Evolutionary conservation across 352 stramenopile species (phyloP).

Genomic region (Achlya hypogyna): DNA sequence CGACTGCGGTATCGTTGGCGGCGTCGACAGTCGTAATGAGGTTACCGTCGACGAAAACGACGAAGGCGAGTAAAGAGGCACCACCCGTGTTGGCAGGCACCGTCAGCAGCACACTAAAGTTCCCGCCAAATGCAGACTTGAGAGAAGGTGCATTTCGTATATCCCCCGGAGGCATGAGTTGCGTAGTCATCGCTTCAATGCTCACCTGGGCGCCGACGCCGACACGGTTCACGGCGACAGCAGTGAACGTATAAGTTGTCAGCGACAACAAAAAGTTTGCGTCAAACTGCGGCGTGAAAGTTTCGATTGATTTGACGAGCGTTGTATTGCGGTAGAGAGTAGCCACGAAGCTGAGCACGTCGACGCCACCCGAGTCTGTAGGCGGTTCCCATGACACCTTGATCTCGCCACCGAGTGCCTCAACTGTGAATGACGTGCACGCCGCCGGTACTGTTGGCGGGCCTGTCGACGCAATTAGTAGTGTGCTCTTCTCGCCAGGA

Average conservation of each 20-base stretch:
- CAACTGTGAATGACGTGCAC: conserved; percentile 16
- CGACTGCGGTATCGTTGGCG: not conserved
- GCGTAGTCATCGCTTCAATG: conserved; percentile 24
- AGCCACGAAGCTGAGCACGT: conserved; percentile 31
- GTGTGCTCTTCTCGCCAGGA: conserved; percentile 27
- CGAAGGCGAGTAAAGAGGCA: conserved; percentile 24
- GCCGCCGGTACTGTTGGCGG: conserved; percentile 30
- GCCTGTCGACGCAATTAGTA: conserved; percentile 28
- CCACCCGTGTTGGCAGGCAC: conserved; percentile 39
- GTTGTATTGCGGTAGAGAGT: conserved; percentile 24
- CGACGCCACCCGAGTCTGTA: conserved; percentile 35
- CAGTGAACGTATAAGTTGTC: conserved; percentile 28
- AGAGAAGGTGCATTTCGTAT: conserved; percentile 25
- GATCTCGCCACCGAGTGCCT: conserved; percentile 30
- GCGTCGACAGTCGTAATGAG: conserved; percentile 22
- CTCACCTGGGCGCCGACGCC: conserved; percentile 26
- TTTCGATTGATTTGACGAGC: not conserved
- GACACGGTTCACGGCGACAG: conserved; percentile 30
- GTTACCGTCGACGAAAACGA: conserved; percentile 34
- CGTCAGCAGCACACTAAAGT: conserved; percentile 40
- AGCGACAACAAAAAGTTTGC: conserved; percentile 23
- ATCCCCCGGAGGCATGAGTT: conserved; percentile 21
- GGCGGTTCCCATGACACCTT: conserved; percentile 32
- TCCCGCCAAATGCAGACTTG: conserved; percentile 41
- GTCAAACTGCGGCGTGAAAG: conserved; percentile 20